These are phyloP conservation scores for Lasiosphaeria hispida DNA, from an alignment of 495 filamentous ascomycete species.

Conservation along the genomic window DNA sequence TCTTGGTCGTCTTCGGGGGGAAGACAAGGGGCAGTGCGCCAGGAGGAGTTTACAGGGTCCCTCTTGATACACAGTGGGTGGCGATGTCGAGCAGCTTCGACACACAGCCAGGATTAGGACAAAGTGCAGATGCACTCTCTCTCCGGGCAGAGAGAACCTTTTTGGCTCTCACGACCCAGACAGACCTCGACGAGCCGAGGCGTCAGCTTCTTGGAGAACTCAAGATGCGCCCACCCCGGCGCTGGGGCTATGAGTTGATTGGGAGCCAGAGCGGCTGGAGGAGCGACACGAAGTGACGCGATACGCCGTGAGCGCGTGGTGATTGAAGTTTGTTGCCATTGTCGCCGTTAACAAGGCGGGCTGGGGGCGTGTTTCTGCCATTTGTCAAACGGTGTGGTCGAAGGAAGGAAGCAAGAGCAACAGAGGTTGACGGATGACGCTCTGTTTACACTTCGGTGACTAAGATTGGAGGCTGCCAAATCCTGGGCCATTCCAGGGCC, in stretches of 20 bases:
- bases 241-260: constrained; percentile 65
- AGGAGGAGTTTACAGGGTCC: neutral
- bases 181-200: constrained; percentile 13
- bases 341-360: constrained; percentile 16
- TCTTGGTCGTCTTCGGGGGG: neutral
- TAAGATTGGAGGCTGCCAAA: no score
- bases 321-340: constrained; percentile 33
- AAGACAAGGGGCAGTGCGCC: neutral
- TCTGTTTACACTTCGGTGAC: constrained; percentile 1
- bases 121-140: neutral
- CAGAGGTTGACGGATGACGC: constrained; percentile 1
- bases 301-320: neutral
- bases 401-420: constrained; percentile 5
- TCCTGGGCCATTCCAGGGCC: no score
- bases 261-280: neutral
- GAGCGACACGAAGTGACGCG: neutral
- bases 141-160: neutral
- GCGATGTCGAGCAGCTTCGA: neutral
- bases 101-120: neutral
- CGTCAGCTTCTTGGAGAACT: neutral
- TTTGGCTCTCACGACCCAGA: constrained; percentile 4
- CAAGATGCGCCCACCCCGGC: constrained; percentile 57
- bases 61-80: neutral
- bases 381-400: constrained; percentile 17
- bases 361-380: constrained; percentile 24